These are phyloP conservation scores for Trichophyton benhamiae DNA, from an alignment of 2,329 filamentous ascomycete genomes.

Conservation along the genomic window DNA sequence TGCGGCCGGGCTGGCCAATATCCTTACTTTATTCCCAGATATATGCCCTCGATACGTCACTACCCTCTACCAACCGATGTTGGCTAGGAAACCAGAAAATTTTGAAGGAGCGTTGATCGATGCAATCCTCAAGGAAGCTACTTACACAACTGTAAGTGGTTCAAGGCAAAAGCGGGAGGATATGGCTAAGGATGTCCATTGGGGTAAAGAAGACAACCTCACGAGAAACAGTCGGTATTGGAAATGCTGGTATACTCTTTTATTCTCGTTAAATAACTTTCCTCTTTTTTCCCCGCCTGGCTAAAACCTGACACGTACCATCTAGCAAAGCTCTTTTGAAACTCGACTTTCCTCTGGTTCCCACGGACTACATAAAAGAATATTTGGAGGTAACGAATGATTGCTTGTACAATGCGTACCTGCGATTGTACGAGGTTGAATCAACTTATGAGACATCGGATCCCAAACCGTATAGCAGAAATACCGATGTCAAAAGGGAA, in stretches of 20 bases:
- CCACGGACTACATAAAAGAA: conserved; percentile 24
- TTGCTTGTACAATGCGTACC: conserved; percentile 7
- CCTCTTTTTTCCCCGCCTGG: not conserved
- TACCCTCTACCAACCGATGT: conserved; percentile 22
- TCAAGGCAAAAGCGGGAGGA: conserved; percentile 25
- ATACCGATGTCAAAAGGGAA: not conserved
- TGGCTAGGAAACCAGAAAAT: not conserved
- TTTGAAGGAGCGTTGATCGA: conserved; percentile 28
- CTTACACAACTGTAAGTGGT: conserved; percentile 35
- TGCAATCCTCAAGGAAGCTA: conserved; percentile 27
- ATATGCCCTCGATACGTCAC: conserved; percentile 34
- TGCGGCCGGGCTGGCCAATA: conserved; percentile 10
- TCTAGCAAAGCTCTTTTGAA: not conserved
- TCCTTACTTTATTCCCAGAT: conserved; percentile 37
- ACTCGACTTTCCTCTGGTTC: conserved; percentile 27
- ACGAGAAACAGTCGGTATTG: conserved; percentile 17
- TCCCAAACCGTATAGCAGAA: not conserved
- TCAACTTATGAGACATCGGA: not conserved
- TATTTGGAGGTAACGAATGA: not conserved
- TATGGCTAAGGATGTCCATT: not conserved
- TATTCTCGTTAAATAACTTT: not conserved
- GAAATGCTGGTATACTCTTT: conserved; percentile 16
- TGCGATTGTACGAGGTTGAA: not conserved
- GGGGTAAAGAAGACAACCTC: conserved; percentile 15
- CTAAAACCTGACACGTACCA: not conserved